Conservation (phyloP, 2,329 filamentous ascomycete species). For the Aspergillus fischeri region DNA sequence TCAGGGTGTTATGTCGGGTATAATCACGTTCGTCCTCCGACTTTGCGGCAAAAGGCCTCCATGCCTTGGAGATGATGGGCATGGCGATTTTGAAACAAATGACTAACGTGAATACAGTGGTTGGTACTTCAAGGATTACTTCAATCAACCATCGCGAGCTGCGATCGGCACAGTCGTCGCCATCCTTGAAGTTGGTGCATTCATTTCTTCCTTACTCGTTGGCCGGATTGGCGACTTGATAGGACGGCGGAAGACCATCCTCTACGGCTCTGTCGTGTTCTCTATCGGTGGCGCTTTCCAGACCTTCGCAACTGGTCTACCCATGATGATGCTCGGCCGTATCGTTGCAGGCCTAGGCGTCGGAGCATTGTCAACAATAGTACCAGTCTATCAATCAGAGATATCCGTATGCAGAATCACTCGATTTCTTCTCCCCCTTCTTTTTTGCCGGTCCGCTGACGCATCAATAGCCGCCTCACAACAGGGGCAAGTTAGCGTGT, state of each 20-base stretch:
- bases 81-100: not conserved
- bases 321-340: slow-evolving; percentile 81
- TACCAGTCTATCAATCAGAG: slow-evolving; percentile 90
- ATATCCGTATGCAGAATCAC: slow-evolving; percentile 58
- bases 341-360: slow-evolving; percentile 82
- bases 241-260: slow-evolving; percentile 80
- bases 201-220: slow-evolving; percentile 81
- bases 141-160: slow-evolving; percentile 79
- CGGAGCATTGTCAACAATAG: slow-evolving; percentile 84
- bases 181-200: slow-evolving; percentile 89
- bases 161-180: slow-evolving; percentile 97
- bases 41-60: not conserved
- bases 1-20: slow-evolving; percentile 63
- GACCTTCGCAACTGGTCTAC: slow-evolving; percentile 73
- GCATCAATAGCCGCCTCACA: slow-evolving; percentile 67
- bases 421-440: not conserved
- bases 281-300: slow-evolving; percentile 79
- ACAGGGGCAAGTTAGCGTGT: slow-evolving; percentile 89
- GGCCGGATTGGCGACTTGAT: slow-evolving; percentile 89
- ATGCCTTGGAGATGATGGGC: not conserved
- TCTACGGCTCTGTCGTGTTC: slow-evolving; percentile 91
- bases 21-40: slow-evolving; percentile 57
- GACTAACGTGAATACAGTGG: slow-evolving; percentile 54
- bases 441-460: slow-evolving; percentile 13
- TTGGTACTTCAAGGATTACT: slow-evolving; percentile 84